Conservation (phyloP, 352 stramenopile species). For the Pythium phragmitis region DNA sequence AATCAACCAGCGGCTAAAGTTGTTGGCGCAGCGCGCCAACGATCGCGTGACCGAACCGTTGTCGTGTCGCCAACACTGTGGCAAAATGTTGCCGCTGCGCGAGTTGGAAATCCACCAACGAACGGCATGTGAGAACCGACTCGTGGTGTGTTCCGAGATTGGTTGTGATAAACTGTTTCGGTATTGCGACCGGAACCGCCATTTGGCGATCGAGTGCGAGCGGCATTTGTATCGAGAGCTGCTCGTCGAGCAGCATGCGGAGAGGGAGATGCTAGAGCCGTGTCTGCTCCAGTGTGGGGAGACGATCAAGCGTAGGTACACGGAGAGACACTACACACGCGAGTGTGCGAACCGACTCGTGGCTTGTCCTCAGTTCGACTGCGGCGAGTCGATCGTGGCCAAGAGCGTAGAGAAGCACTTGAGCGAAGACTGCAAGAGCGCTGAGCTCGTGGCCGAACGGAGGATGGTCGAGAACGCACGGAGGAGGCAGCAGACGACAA, state of each 20-base stretch:
- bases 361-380: conserved; percentile 47
- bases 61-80: conserved; percentile 49
- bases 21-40: conserved; percentile 54
- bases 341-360: conserved; percentile 53
- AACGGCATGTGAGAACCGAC: conserved; percentile 41
- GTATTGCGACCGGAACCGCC: conserved; percentile 30
- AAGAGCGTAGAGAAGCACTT: conserved; percentile 41
- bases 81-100: conserved; percentile 31
- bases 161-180: conserved; percentile 43
- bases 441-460: conserved; percentile 24
- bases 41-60: conserved; percentile 42
- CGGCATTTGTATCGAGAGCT: conserved; percentile 39
- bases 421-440: conserved; percentile 39
- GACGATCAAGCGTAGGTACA: conserved; percentile 33
- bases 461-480: conserved; percentile 38
- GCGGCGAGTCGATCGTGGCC: conserved; percentile 49
- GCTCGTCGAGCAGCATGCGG: conserved; percentile 36
- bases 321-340: conserved; percentile 39
- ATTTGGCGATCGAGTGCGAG: conserved; percentile 38
- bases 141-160: conserved; percentile 52
- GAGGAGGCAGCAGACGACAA: conserved; percentile 14
- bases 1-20: conserved; percentile 66
- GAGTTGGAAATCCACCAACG: conserved; percentile 57
- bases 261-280: conserved; percentile 39
- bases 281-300: conserved; percentile 47